phyloP scores from a whole-genome alignment of 139 green algal species.

The Cymbomonas tetramitiformis region DNA sequence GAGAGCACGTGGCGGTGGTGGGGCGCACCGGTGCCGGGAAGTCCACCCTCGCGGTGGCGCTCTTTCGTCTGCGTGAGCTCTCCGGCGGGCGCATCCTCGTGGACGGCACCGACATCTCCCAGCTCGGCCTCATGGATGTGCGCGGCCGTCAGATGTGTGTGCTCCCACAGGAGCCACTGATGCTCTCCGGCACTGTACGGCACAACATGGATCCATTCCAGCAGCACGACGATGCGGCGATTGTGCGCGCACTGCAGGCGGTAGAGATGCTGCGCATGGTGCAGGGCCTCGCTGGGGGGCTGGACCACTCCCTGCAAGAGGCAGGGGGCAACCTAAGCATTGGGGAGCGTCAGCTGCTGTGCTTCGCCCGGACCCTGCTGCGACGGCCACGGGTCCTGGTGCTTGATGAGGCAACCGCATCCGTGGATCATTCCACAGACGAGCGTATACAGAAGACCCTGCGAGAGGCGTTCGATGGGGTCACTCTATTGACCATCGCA shows the following conservation, averaged over 20 bases:
- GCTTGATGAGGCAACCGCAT: constrained; percentile 81
- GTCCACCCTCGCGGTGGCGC: constrained; percentile 18
- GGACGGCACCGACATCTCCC: constrained; percentile 23
- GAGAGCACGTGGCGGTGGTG: constrained; percentile 53
- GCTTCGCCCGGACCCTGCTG: constrained; percentile 65
- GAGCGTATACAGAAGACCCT: constrained; percentile 57
- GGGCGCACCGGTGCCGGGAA: constrained; percentile 45
- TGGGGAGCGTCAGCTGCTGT: constrained; percentile 84
- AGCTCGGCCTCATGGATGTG: constrained; percentile 37
- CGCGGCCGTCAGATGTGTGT: constrained; percentile 39
- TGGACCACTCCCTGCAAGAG: constrained; percentile 55
- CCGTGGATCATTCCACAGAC: constrained; percentile 72
- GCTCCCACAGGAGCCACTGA: constrained; percentile 55
- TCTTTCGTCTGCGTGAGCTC: constrained; percentile 65
- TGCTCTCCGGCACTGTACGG: constrained; percentile 80
- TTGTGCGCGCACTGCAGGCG: constrained; percentile 44
- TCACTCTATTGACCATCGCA: constrained; percentile 75
- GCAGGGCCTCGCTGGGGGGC: constrained; percentile 25
- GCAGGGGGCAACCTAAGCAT: constrained; percentile 69
- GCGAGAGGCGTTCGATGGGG: constrained; percentile 37
- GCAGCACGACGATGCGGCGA: constrained; percentile 35
- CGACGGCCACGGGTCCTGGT: constrained; percentile 37
- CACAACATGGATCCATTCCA: constrained; percentile 88
- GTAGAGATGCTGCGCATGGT: constrained; percentile 37
- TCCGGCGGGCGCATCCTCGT: constrained; percentile 10